Evolutionary conservation across 768 basidiomycete species (phyloP).

Genomic region (Piloderma croceum): DNA sequence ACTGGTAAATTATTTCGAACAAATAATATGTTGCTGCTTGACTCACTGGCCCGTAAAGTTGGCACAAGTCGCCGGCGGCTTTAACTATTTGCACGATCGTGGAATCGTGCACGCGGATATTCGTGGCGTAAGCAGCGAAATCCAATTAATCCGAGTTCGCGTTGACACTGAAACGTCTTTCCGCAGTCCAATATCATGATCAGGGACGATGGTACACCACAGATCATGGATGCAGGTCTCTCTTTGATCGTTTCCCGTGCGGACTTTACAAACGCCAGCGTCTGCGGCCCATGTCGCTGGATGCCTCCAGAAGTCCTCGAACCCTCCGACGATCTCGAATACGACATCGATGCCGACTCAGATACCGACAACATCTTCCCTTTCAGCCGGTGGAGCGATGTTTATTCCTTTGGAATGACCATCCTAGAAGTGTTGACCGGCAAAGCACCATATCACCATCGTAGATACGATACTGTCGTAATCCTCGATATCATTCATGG

Average conservation of each 20-base stretch:
- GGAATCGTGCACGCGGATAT: constrained; percentile 41
- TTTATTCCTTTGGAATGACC: constrained; percentile 13
- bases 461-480: too few species aligned
- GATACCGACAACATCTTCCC: too few species aligned
- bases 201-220: constrained; percentile 14
- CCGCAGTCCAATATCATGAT: constrained; percentile 27
- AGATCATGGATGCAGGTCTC: constrained; percentile 25
- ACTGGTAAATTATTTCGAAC: too few species aligned
- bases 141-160: not conserved
- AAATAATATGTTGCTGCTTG: too few species aligned
- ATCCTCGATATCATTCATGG: too few species aligned
- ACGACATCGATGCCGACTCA: too few species aligned
- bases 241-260: constrained; percentile 16
- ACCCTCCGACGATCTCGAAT: constrained; percentile 9
- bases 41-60: too few species aligned
- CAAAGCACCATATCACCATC: too few species aligned
- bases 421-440: constrained; percentile 11
- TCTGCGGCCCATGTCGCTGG: constrained; percentile 24
- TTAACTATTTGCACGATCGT: constrained; percentile 28
- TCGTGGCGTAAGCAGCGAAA: constrained; percentile 33
- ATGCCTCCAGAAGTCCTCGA: constrained; percentile 28
- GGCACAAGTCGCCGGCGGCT: constrained; percentile 27
- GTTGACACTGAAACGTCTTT: not conserved
- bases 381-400: too few species aligned
- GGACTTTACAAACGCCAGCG: constrained; percentile 19